These are phyloP conservation scores for barrel medic (Medicago truncatula) DNA, from an alignment of 306 rosid species.

Conservation along the genomic window DNA sequence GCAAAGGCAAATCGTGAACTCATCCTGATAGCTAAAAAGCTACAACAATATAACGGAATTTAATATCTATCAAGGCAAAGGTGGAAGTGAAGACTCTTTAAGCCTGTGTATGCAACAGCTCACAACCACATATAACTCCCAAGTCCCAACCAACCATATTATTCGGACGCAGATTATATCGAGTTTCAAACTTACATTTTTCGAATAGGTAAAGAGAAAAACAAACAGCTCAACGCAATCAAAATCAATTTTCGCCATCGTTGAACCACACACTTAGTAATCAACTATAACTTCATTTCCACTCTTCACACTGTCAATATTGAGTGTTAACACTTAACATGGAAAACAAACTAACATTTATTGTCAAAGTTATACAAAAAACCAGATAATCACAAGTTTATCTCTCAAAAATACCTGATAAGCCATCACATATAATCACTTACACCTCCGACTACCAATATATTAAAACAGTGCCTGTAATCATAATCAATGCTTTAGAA, in stretches of 20 bases:
- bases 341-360: slow-evolving; percentile 18
- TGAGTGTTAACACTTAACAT: background rate
- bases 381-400: slow-evolving; percentile 8
- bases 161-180: slow-evolving; percentile 68
- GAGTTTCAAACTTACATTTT: slow-evolving; percentile 7
- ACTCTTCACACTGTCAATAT: slow-evolving; percentile 21
- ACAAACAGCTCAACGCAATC: background rate
- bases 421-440: slow-evolving; percentile 15
- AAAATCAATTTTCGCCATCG: background rate
- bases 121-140: slow-evolving; percentile 38
- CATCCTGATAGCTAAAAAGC: background rate
- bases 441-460: background rate
- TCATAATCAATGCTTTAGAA: background rate
- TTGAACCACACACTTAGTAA: background rate
- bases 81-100: background rate
- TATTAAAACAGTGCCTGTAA: background rate
- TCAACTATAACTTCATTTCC: slow-evolving; percentile 14
- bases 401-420: background rate
- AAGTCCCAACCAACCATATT: slow-evolving; percentile 51
- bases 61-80: background rate
- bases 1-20: slow-evolving; percentile 22
- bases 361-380: background rate
- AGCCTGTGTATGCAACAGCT: background rate
- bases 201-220: background rate
- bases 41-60: background rate